A percentile compares a stretch with the other conserved stretches of the same genome.
Conservation (phyloP, 2,329 filamentous ascomycete genomes). For the Coniochaeta prunicola region DNA sequence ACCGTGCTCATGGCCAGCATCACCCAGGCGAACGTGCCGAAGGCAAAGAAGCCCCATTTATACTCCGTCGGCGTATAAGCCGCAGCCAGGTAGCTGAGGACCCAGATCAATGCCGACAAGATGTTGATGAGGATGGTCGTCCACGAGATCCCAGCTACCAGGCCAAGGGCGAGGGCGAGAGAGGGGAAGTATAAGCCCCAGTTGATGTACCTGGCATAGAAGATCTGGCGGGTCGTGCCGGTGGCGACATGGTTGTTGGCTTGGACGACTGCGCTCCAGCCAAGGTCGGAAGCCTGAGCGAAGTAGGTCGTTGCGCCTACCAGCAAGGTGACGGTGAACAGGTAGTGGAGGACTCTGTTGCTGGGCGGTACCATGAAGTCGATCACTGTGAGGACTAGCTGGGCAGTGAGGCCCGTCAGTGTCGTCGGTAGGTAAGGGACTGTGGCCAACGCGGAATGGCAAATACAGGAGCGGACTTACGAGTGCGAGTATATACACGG, state of each 20-base stretch:
- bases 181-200: slow-evolving; percentile 44
- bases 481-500: slow-evolving; percentile 38
- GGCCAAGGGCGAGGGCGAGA: slow-evolving; percentile 36
- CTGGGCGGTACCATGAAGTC: slow-evolving; percentile 21
- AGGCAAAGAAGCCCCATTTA: slow-evolving; percentile 51
- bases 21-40: slow-evolving; percentile 39
- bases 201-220: slow-evolving; percentile 48
- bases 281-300: slow-evolving; percentile 44
- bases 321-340: slow-evolving; percentile 41
- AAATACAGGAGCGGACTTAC: slow-evolving; percentile 19
- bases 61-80: slow-evolving; percentile 41
- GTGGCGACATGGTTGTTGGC: slow-evolving; percentile 24
- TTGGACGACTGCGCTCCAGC: slow-evolving; percentile 27
- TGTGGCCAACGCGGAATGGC: not conserved
- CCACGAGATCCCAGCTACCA: slow-evolving; percentile 46
- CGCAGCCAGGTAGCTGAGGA: slow-evolving; percentile 40
- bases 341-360: slow-evolving; percentile 50
- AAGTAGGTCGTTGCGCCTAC: slow-evolving; percentile 44
- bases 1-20: slow-evolving; percentile 39
- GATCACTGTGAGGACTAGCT: not conserved
- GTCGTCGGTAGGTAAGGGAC: not conserved
- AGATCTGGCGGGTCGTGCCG: slow-evolving; percentile 38
- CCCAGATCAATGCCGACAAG: slow-evolving; percentile 41
- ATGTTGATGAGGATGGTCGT: slow-evolving; percentile 45
- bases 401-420: not conserved